Evolutionary conservation across 2,329 filamentous ascomycete species (phyloP).

Genomic region (Fusarium clavum): DNA sequence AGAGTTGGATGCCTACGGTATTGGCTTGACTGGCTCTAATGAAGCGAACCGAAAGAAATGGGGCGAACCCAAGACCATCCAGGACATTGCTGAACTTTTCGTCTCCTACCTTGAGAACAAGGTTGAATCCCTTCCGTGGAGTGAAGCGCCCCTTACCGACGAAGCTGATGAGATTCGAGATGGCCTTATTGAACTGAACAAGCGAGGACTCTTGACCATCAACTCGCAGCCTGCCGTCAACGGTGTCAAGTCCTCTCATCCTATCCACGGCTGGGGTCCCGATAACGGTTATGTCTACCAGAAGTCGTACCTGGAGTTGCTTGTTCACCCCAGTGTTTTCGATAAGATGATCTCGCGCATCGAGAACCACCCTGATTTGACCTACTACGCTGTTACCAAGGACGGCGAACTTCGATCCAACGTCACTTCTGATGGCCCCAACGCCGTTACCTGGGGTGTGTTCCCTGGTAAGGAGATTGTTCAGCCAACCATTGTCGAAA

Average conservation of each 20-base stretch:
- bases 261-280: constrained; percentile 93
- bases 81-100: constrained; percentile 86
- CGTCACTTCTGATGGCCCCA: constrained; percentile 85
- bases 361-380: constrained; percentile 81
- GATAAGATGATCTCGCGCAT: constrained; percentile 82
- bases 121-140: constrained; percentile 90
- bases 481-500: constrained; percentile 99
- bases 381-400: constrained; percentile 94
- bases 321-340: constrained; percentile 85
- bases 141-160: constrained; percentile 84
- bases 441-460: constrained; percentile 99
- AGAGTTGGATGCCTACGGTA: constrained; percentile 92
- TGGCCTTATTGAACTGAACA: constrained; percentile 84
- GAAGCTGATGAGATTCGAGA: constrained; percentile 84
- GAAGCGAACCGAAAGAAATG: constrained; percentile 96
- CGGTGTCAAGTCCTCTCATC: constrained; percentile 86
- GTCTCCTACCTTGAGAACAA: constrained; percentile 85
- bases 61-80: constrained; percentile 84
- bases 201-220: constrained; percentile 89
- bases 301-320: constrained; percentile 94
- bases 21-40: constrained; percentile 93
- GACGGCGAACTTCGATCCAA: constrained; percentile 86
- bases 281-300: constrained; percentile 97
- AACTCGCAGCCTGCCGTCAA: constrained; percentile 98
- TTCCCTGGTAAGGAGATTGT: constrained; percentile 99